Conservation (phyloP, 495 filamentous ascomycete species). For the Jackrogersella multiformis region DNA sequence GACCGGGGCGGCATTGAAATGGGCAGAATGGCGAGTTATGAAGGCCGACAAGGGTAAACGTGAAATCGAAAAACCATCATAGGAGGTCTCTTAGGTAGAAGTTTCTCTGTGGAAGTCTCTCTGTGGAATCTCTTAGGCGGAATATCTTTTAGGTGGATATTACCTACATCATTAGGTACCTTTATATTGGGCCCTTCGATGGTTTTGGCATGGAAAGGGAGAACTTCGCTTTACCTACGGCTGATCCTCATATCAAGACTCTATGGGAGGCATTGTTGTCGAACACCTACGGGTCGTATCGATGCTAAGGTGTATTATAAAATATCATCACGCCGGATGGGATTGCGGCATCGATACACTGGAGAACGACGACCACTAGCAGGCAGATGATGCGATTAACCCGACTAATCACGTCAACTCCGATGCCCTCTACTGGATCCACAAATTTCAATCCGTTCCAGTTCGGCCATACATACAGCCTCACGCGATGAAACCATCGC, state of each 20-base stretch:
- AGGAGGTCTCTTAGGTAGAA: not conserved
- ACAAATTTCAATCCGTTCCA: conserved; percentile 36
- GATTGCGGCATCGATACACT: conserved; percentile 34
- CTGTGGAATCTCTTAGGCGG: too few species aligned
- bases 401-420: conserved; percentile 47
- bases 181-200: not conserved
- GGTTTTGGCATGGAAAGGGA: not conserved
- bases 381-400: conserved; percentile 43
- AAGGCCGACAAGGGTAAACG: not conserved
- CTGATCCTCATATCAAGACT: not conserved
- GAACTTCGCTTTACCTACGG: too few species aligned
- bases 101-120: too few species aligned
- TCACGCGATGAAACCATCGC: conserved; percentile 38
- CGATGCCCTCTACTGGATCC: conserved; percentile 44
- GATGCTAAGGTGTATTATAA: conserved; percentile 16
- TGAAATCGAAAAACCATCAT: not conserved
- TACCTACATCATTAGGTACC: not conserved
- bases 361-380: conserved; percentile 32
- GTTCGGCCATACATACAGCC: conserved; percentile 36
- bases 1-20: conserved; percentile 19
- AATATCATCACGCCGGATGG: conserved; percentile 32
- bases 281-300: not conserved
- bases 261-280: not conserved
- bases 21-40: conserved; percentile 34
- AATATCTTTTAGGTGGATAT: not conserved